phyloP scores from a whole-genome alignment of 768 basidiomycete genomes.

The Trametes cingulata region DNA sequence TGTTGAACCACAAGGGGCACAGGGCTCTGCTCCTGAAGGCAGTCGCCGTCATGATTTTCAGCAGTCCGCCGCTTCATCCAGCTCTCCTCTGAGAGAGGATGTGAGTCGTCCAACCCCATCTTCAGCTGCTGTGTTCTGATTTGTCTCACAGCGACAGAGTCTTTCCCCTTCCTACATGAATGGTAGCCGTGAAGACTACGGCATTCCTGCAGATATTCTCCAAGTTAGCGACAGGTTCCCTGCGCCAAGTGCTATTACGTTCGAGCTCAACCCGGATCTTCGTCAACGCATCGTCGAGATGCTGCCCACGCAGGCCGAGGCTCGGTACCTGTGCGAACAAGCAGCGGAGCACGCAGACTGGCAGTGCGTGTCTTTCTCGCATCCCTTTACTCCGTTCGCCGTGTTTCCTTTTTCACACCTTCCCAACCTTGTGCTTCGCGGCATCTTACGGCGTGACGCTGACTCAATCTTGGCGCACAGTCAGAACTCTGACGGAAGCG shows the following conservation, averaged over 20 bases:
- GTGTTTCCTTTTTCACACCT: neutral
- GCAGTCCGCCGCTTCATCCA: slow-evolving; percentile 6
- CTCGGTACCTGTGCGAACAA: slow-evolving; percentile 59
- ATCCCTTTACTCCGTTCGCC: slow-evolving; percentile 10
- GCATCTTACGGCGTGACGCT: slow-evolving; percentile 17
- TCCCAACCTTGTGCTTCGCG: slow-evolving; percentile 14
- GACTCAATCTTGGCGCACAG: slow-evolving; percentile 12
- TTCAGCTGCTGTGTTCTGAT: slow-evolving; percentile 3
- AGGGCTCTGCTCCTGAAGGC: slow-evolving; percentile 6
- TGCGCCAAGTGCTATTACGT: slow-evolving; percentile 58
- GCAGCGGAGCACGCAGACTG: slow-evolving; percentile 69
- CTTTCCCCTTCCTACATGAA: slow-evolving; percentile 39
- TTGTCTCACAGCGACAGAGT: slow-evolving; percentile 37
- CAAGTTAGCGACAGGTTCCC: slow-evolving; percentile 69
- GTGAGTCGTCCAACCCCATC: slow-evolving; percentile 11
- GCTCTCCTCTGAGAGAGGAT: slow-evolving; percentile 25
- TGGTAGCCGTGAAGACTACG: slow-evolving; percentile 8
- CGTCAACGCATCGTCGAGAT: slow-evolving; percentile 63
- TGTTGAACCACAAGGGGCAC: slow-evolving; percentile 25
- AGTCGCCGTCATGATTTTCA: slow-evolving; percentile 16
- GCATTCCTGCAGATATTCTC: slow-evolving; percentile 44
- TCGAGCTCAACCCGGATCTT: slow-evolving; percentile 51
- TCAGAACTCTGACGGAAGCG: slow-evolving; percentile 63
- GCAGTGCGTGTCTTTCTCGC: slow-evolving; percentile 52
- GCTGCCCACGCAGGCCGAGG: slow-evolving; percentile 60